Percentiles rank a stretch among this genome's conserved stretches.
These are phyloP conservation scores for Silene coronaria DNA, from an alignment of 179 eudicot genomes.

Conservation along the genomic window DNA sequence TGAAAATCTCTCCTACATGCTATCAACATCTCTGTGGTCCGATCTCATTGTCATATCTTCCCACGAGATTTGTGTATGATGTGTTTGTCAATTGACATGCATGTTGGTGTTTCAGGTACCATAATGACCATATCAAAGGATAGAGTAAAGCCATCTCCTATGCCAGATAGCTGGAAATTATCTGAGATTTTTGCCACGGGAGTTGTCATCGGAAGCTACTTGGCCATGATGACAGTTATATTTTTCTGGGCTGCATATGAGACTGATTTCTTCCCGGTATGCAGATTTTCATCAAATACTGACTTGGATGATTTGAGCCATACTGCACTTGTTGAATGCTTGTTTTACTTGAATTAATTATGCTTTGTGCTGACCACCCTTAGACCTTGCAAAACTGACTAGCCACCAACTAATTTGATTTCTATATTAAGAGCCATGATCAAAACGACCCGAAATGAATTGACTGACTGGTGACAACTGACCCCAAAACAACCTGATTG, in stretches of 20 bases:
- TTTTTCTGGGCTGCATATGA: slow-evolving; percentile 93
- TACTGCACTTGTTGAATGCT: neutral
- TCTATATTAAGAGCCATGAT: neutral
- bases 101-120: slow-evolving; percentile 54
- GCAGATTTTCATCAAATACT: slow-evolving; percentile 3
- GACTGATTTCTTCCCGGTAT: slow-evolving; percentile 83
- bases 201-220: slow-evolving; percentile 70
- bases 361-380: neutral
- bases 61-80: neutral
- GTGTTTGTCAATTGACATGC: slow-evolving; percentile 5
- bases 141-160: slow-evolving; percentile 89
- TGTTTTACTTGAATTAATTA: neutral
- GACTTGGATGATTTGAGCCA: neutral
- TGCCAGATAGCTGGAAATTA: slow-evolving; percentile 91
- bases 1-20: neutral
- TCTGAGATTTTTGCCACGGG: slow-evolving; percentile 88
- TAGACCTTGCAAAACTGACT: neutral
- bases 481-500: neutral
- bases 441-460: neutral
- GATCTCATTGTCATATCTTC: neutral
- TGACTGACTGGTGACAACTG: no score
- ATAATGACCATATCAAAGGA: slow-evolving; percentile 96
- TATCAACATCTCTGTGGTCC: neutral
- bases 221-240: slow-evolving; percentile 94
- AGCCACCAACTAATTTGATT: neutral